These are phyloP conservation scores for Fusarium lyarnte DNA, from an alignment of 2,329 filamentous ascomycete species.

Conservation along the genomic window DNA sequence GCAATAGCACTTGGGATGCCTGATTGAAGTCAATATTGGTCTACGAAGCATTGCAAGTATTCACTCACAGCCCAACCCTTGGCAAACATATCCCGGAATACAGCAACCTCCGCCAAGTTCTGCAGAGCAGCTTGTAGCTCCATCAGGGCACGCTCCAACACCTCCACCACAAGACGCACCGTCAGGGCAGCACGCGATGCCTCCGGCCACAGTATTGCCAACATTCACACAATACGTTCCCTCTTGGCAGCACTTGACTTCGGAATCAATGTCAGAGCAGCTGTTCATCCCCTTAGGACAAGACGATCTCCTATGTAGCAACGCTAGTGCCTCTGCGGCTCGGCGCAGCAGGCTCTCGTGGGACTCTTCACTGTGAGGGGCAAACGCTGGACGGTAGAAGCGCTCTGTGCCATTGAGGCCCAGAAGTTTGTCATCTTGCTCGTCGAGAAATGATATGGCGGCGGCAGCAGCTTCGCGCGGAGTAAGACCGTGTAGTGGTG, in stretches of 20 bases:
- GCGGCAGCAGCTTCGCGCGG: constrained; percentile 46
- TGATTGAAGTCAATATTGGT: constrained; percentile 25
- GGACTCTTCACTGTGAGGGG: constrained; percentile 53
- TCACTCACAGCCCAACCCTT: constrained; percentile 74
- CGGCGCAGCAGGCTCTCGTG: constrained; percentile 51
- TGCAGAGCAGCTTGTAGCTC: constrained; percentile 71
- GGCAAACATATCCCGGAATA: constrained; percentile 75
- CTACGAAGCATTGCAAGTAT: neutral
- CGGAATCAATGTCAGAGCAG: constrained; percentile 71
- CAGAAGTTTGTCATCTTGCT: constrained; percentile 40
- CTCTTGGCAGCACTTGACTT: constrained; percentile 78
- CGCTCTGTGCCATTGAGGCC: constrained; percentile 28
- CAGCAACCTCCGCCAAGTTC: constrained; percentile 79
- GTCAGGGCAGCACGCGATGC: constrained; percentile 78
- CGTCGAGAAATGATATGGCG: constrained; percentile 43
- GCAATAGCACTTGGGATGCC: constrained; percentile 49
- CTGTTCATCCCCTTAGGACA: constrained; percentile 74
- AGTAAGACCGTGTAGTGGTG: constrained; percentile 41
- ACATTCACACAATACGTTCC: constrained; percentile 73
- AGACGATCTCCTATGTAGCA: constrained; percentile 67
- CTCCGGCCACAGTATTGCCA: constrained; percentile 68
- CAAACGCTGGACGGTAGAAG: constrained; percentile 61
- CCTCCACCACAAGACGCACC: constrained; percentile 71
- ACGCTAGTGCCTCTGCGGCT: constrained; percentile 57
- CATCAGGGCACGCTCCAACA: constrained; percentile 69